A percentile compares a stretch with the other conserved stretches of the same genome.
These are phyloP conservation scores for Microbotryomycetes sp. DNA, from an alignment of 1,284 basidiomycete species.

Conservation along the genomic window DNA sequence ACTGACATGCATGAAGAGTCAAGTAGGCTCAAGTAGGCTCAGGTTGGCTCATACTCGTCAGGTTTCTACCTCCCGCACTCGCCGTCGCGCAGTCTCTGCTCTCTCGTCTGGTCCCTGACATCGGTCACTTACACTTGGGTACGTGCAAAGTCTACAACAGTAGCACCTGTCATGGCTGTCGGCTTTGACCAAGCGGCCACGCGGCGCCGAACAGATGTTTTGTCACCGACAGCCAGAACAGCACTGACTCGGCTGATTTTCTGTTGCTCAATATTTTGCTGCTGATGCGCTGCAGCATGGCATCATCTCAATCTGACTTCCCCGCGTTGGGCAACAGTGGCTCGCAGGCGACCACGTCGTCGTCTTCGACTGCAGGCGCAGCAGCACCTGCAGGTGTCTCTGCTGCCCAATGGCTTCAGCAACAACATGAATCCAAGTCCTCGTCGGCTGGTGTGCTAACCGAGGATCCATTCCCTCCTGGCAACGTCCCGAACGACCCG, in stretches of 20 bases:
- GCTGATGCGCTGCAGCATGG: background rate
- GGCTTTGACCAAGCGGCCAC: background rate
- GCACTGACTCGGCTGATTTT: background rate
- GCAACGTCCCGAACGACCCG: slow-evolving; percentile 11
- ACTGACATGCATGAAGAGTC: too few species aligned
- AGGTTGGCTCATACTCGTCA: too few species aligned
- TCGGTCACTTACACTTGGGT: background rate
- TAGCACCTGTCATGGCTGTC: background rate
- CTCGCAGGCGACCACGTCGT: background rate
- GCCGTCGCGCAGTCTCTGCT: too few species aligned
- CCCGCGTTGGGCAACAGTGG: background rate
- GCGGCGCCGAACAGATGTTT: too few species aligned
- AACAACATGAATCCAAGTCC: slow-evolving; percentile 18
- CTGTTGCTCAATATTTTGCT: background rate
- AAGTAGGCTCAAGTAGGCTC: too few species aligned
- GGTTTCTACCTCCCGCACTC: too few species aligned
- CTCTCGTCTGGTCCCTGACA: slow-evolving; percentile 2
- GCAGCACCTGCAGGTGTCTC: slow-evolving; percentile 6
- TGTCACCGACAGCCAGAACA: background rate
- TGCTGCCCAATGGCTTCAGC: slow-evolving; percentile 28
- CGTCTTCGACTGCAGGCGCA: background rate
- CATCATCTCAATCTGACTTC: background rate
- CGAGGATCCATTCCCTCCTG: background rate
- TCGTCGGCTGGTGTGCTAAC: background rate
- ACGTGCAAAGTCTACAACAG: background rate